Evolutionary conservation across 148 eudicot species (phyloP).

Genomic region (Rhododendron griersonianum): DNA sequence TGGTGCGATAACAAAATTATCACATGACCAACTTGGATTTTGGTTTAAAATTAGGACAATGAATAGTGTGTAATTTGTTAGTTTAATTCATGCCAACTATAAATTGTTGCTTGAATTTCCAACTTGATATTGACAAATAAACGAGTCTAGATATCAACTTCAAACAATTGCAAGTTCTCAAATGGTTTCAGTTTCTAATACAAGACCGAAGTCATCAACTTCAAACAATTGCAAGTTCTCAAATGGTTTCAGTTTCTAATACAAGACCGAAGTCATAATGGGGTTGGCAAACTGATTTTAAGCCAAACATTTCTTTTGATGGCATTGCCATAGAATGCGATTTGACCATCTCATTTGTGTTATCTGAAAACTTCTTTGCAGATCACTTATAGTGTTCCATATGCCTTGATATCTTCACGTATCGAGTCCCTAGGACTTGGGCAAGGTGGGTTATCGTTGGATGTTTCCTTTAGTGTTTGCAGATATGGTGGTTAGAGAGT

Average conservation of each 20-base stretch:
- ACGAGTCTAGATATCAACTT: conserved; percentile 2
- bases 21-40: background rate
- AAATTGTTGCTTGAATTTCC: background rate
- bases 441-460: conserved; percentile 48
- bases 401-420: conserved; percentile 80
- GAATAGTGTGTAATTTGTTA: too few relatives aligned
- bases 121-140: background rate
- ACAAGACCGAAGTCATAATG: background rate
- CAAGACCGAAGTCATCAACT: background rate
- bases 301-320: background rate
- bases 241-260: background rate
- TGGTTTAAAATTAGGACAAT: background rate
- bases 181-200: background rate
- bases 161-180: background rate
- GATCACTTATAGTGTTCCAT: conserved; percentile 97
- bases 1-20: background rate
- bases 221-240: background rate
- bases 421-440: conserved; percentile 89
- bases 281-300: conserved; percentile 2
- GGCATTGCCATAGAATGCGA: background rate
- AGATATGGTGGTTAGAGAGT: conserved; percentile 9
- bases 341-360: background rate
- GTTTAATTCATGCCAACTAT: background rate
- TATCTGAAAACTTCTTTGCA: conserved; percentile 30
- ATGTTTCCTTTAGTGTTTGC: background rate